Evolutionary conservation across 768 basidiomycete genomes (phyloP).

Genomic region (Boletellus sp.): DNA sequence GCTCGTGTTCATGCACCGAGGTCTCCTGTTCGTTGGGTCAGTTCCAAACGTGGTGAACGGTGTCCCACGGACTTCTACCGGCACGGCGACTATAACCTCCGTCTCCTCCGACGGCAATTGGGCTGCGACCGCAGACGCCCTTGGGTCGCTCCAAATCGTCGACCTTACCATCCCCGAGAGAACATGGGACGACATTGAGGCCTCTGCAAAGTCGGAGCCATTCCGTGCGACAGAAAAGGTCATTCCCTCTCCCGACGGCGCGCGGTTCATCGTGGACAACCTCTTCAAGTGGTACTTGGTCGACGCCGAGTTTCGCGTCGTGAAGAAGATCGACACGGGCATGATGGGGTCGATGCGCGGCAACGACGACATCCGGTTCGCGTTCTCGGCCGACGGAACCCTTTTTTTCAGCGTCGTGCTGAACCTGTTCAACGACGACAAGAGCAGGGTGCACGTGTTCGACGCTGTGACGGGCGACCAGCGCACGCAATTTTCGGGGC

Average conservation of each 20-base stretch:
- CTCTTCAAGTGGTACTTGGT: neutral
- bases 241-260: constrained; percentile 5
- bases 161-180: neutral
- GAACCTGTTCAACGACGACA: constrained; percentile 5
- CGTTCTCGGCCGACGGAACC: constrained; percentile 13
- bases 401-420: constrained; percentile 2
- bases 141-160: constrained; percentile 6
- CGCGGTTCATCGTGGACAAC: constrained; percentile 7
- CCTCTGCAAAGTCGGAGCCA: neutral
- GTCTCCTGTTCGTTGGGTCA: neutral
- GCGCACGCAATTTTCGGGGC: constrained; percentile 2
- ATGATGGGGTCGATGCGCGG: neutral
- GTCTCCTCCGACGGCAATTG: constrained; percentile 21
- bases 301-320: neutral
- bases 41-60: neutral
- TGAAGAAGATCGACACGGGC: constrained; percentile 12
- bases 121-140: constrained; percentile 7
- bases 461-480: constrained; percentile 9
- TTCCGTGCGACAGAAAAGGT: neutral
- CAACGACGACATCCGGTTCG: neutral
- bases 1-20: neutral
- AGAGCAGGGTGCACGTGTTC: constrained; percentile 8
- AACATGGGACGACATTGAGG: constrained; percentile 1
- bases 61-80: neutral
- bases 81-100: neutral